These are phyloP conservation scores for Scheffersomyces stambukii DNA, from an alignment of 1,139 yeast species.

Conservation along the genomic window DNA sequence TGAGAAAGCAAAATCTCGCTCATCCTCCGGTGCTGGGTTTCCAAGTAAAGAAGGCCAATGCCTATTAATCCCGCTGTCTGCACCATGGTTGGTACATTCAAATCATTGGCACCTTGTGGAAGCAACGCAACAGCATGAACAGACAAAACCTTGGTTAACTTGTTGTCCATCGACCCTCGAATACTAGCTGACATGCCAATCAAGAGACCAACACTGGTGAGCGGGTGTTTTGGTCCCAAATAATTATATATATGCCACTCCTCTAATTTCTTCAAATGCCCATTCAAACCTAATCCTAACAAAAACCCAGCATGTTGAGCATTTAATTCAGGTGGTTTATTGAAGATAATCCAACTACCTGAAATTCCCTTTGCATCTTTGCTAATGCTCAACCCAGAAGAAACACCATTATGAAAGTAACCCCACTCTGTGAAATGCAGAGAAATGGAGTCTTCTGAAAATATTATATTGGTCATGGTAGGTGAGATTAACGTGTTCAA, in stretches of 20 bases:
- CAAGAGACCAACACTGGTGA: conserved; percentile 80
- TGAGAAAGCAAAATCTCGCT: conserved; percentile 75
- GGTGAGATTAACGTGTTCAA: conserved; percentile 68
- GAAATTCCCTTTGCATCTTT: conserved; percentile 66
- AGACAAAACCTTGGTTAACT: conserved; percentile 83
- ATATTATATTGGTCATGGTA: conserved; percentile 56
- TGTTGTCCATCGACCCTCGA: conserved; percentile 78
- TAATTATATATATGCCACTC: conserved; percentile 98
- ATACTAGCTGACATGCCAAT: conserved; percentile 93
- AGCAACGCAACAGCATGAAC: conserved; percentile 91
- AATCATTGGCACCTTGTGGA: conserved; percentile 87
- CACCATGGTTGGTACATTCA: conserved; percentile 77
- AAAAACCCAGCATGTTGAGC: conserved; percentile 94
- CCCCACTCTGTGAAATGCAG: conserved; percentile 71
- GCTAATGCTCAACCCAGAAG: conserved; percentile 79
- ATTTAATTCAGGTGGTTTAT: conserved; percentile 66
- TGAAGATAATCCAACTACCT: conserved; percentile 91
- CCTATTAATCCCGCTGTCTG: conserved; percentile 93
- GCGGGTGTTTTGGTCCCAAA: conserved; percentile 82
- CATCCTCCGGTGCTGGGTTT: conserved; percentile 82
- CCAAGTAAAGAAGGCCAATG: conserved; percentile 77
- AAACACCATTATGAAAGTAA: conserved; percentile 86
- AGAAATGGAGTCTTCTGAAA: conserved; percentile 53
- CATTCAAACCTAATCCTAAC: conserved; percentile 88
- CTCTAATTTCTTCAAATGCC: conserved; percentile 77